Conservation (phyloP, 2,329 filamentous ascomycete species). For the Pseudocercospora musae region DNA sequence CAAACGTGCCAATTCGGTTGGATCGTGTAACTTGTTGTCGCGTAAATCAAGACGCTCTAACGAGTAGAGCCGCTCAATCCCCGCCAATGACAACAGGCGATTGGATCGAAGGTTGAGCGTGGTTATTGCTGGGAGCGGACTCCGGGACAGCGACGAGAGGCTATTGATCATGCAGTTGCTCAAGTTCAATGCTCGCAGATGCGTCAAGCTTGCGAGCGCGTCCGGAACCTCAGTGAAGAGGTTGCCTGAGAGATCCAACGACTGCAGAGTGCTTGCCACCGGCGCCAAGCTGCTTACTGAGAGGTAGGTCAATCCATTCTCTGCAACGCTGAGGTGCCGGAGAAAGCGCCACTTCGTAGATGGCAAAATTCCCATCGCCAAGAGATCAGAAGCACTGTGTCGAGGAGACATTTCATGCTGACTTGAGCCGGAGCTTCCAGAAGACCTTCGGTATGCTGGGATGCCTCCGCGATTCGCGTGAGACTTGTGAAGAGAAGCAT, state of each 20-base stretch:
- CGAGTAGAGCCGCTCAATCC: slow-evolving; percentile 82
- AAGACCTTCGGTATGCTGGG: slow-evolving; percentile 80
- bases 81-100: slow-evolving; percentile 79
- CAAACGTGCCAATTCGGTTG: slow-evolving; percentile 81
- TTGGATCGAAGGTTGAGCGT: slow-evolving; percentile 90
- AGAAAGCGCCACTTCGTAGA: slow-evolving; percentile 92
- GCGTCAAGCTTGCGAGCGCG: slow-evolving; percentile 77
- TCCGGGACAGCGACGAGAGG: slow-evolving; percentile 78
- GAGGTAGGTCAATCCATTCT: slow-evolving; percentile 84
- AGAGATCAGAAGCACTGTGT: slow-evolving; percentile 74
- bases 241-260: slow-evolving; percentile 87
- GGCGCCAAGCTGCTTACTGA: slow-evolving; percentile 72
- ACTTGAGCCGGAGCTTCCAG: slow-evolving; percentile 86
- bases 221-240: slow-evolving; percentile 93
- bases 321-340: slow-evolving; percentile 83
- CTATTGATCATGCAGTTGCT: slow-evolving; percentile 98
- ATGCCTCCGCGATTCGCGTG: slow-evolving; percentile 53
- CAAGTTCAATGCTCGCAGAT: slow-evolving; percentile 86
- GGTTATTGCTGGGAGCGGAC: slow-evolving; percentile 86
- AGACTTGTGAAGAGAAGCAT: slow-evolving; percentile 62
- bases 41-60: slow-evolving; percentile 86
- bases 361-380: slow-evolving; percentile 69
- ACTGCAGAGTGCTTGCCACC: slow-evolving; percentile 82
- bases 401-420: slow-evolving; percentile 53
- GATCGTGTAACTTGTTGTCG: slow-evolving; percentile 88